Conservation (phyloP, 139 green algal species). For the Chlamydomonas incerta region DNA sequence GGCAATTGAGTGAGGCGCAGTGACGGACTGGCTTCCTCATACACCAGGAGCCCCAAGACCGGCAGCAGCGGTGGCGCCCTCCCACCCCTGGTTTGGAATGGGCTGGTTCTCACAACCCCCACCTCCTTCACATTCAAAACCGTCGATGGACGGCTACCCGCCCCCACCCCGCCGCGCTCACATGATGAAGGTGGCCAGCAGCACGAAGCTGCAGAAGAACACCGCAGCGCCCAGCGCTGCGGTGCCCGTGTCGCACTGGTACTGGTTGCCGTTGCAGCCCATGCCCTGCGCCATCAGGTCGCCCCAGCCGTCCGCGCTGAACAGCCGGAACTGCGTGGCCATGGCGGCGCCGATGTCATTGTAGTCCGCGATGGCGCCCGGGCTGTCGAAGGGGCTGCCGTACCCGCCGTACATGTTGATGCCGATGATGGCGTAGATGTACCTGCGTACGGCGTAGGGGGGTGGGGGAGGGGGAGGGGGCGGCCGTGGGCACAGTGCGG, state of each 20-base stretch:
- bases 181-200: constrained; percentile 59
- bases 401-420: constrained; percentile 72
- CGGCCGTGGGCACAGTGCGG: too few relatives aligned
- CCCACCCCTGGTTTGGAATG: too few relatives aligned
- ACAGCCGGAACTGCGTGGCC: constrained; percentile 30
- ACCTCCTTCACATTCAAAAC: too few relatives aligned
- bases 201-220: constrained; percentile 8
- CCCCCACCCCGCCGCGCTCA: too few relatives aligned
- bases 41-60: too few relatives aligned
- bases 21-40: too few relatives aligned
- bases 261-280: neutral
- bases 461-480: neutral
- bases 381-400: constrained; percentile 31
- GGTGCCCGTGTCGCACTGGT: neutral
- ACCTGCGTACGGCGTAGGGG: neutral
- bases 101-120: too few relatives aligned
- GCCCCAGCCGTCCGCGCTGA: neutral
- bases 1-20: too few relatives aligned
- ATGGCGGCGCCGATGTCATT: constrained; percentile 29
- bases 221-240: neutral
- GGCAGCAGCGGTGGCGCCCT: too few relatives aligned
- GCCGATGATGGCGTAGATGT: constrained; percentile 40
- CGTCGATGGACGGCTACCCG: too few relatives aligned
- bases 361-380: constrained; percentile 10
- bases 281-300: neutral